Conservation (phyloP, 2,329 filamentous ascomycete genomes). For the Sporothrix dimorphospora region DNA sequence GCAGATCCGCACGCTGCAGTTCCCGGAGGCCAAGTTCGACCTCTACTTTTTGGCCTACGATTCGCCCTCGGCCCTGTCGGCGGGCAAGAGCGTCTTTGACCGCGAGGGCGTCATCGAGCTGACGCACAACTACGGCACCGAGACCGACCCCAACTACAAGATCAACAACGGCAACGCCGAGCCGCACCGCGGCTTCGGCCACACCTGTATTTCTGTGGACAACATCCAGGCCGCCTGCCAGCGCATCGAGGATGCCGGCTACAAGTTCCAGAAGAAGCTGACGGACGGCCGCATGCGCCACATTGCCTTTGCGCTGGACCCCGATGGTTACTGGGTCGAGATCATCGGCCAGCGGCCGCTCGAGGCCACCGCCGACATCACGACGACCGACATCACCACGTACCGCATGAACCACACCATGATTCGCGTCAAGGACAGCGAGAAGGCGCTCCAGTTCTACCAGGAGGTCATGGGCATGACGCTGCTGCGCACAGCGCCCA, state of each 20-base stretch:
- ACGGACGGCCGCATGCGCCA: constrained; percentile 82
- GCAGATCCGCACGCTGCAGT: constrained; percentile 76
- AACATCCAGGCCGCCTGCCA: constrained; percentile 88
- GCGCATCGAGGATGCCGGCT: constrained; percentile 85
- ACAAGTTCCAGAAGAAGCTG: constrained; percentile 93
- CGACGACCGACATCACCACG: constrained; percentile 70
- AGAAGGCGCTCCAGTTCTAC: constrained; percentile 77
- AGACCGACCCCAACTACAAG: constrained; percentile 78
- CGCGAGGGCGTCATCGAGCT: constrained; percentile 90
- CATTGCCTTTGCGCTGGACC: constrained; percentile 89
- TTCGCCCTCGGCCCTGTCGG: constrained; percentile 71
- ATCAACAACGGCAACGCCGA: constrained; percentile 90
- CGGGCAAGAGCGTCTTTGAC: constrained; percentile 72
- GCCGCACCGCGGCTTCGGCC: constrained; percentile 80
- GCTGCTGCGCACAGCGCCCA: constrained; percentile 73
- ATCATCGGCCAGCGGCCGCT: constrained; percentile 73
- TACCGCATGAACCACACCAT: constrained; percentile 93
- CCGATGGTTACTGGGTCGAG: constrained; percentile 87
- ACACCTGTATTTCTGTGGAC: constrained; percentile 81
- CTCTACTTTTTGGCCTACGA: constrained; percentile 96
- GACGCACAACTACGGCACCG: constrained; percentile 83
- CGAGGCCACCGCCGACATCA: constrained; percentile 72
- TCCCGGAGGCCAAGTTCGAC: constrained; percentile 89
- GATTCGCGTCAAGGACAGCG: constrained; percentile 85
- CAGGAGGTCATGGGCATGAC: constrained; percentile 89